Conservation (phyloP, 1,139 yeast genomes). For the Blastobotrys apis region DNA sequence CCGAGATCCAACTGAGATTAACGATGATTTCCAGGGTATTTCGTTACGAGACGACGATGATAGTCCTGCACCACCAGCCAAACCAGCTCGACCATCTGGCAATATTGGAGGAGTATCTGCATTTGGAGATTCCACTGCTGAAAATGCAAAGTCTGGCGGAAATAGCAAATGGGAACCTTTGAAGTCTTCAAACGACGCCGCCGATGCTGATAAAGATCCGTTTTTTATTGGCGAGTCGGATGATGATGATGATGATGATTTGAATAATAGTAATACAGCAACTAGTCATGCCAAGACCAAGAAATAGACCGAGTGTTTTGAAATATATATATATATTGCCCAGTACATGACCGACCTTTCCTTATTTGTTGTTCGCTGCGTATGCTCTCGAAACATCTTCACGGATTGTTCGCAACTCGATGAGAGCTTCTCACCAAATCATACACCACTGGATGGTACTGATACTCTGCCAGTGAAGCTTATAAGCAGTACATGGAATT, state of each 20-base stretch:
- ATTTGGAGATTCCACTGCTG: slow-evolving; percentile 27
- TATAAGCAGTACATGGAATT: too few relatives aligned
- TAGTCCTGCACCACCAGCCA: slow-evolving; percentile 18
- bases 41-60: slow-evolving; percentile 43
- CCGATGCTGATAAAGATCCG: slow-evolving; percentile 56
- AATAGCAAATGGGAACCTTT: slow-evolving; percentile 59
- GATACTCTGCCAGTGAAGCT: too few relatives aligned
- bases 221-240: slow-evolving; percentile 77
- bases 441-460: too few relatives aligned
- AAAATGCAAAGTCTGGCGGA: slow-evolving; percentile 13
- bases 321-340: too few relatives aligned
- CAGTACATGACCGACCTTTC: too few relatives aligned
- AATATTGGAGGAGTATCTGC: slow-evolving; percentile 27
- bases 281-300: too few relatives aligned
- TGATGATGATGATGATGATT: slow-evolving; percentile 48
- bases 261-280: background rate
- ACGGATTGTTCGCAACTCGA: too few relatives aligned
- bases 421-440: too few relatives aligned
- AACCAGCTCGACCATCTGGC: slow-evolving; percentile 13
- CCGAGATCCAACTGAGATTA: slow-evolving; percentile 34
- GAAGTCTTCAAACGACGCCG: slow-evolving; percentile 51
- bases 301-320: too few relatives aligned
- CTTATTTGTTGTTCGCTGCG: too few relatives aligned
- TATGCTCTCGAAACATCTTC: too few relatives aligned
- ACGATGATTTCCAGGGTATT: slow-evolving; percentile 56